Percentiles rank a stretch among this genome's conserved stretches.
Evolutionary conservation across 1,284 basidiomycete species (phyloP).

Genomic region (Apiotrichum veenhuisii): DNA sequence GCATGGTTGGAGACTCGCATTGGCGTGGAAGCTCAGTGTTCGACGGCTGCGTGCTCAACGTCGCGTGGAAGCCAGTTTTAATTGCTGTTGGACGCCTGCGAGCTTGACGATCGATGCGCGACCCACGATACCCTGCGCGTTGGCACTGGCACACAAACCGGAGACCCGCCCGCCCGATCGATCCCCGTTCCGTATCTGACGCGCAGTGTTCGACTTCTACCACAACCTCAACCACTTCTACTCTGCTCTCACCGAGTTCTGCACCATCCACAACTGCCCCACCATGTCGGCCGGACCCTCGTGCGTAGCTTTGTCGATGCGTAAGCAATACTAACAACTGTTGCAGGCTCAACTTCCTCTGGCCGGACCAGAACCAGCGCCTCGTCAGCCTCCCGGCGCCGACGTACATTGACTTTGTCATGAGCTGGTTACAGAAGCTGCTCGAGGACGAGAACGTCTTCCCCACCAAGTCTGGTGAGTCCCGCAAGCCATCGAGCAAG

Average conservation of each 20-base stretch:
- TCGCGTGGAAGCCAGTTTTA: no score
- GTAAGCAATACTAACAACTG: not conserved
- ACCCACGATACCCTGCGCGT: no score
- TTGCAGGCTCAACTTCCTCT: slow-evolving; percentile 86
- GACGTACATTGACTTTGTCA: slow-evolving; percentile 97
- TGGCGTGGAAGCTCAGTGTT: no score
- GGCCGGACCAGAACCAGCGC: slow-evolving; percentile 94
- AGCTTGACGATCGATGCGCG: no score
- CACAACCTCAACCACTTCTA: slow-evolving; percentile 97
- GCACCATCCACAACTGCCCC: slow-evolving; percentile 81
- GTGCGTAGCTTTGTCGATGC: slow-evolving; percentile 53
- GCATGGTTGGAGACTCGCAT: no score
- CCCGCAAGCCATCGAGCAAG: no score
- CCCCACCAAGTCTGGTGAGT: slow-evolving; percentile 86
- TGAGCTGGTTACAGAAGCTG: slow-evolving; percentile 96
- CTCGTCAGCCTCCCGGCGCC: slow-evolving; percentile 90
- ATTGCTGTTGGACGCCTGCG: no score
- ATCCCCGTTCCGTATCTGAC: not conserved
- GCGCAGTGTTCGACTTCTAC: slow-evolving; percentile 89
- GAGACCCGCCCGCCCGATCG: no score
- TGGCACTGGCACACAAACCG: no score
- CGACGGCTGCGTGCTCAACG: no score
- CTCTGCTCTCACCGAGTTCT: slow-evolving; percentile 90
- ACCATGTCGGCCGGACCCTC: slow-evolving; percentile 88
- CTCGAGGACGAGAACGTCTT: slow-evolving; percentile 89